Evolutionary conservation across 495 filamentous ascomycete species (phyloP), one percentile per base, ranked within the genome.

Genomic region (Geoglossum glabrum): DNA sequence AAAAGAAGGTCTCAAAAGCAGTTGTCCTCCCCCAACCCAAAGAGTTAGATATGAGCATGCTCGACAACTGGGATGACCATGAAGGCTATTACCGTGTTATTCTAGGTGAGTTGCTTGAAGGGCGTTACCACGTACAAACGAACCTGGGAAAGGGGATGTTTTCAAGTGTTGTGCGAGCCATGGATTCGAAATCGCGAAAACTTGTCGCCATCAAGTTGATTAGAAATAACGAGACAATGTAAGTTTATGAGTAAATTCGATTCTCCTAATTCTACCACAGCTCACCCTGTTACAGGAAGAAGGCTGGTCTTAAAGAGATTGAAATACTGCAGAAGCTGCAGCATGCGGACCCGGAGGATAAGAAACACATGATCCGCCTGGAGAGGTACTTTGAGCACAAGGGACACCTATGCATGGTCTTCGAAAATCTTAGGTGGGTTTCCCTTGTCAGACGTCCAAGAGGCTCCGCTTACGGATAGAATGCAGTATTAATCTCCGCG

Each of bases 91-190:
- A 95, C 73, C 90, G 88, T 67, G 79, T 95, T 50, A 83, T 90
- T 34, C 77, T 86, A 46, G 88, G 89, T 60, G 92, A 98, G 71
- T 69, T 96, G 38, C 76, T 98, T 60, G 84, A 93, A 65, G 79
- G 81, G 38, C 81, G 87, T 31, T 97, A 98, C 64, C 86, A 87
- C 67, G 78, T 97, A 31, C 81, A 87, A 63, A 77, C 86, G 36
- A 83, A 83, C 58, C 78, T 97, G n/a, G 92, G 92, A 60, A 86
- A 84, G 66, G 92, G 92, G 54, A 92, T 96, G 81, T 98, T 96
- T 63, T 93, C 92, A 0, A 85, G 85, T 10, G 92, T 98, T n/a
- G 86, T 93, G 27, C 82, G 86, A 60, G 93, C 92, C n/a, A 75
- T 75, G 59, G 92, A 97, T 67, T 76, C 82, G 40, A 80, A 76